Evolutionary conservation across 2,329 filamentous ascomycete species (phyloP).

Genomic region (Nothophaeocryptopus gaeumannii): DNA sequence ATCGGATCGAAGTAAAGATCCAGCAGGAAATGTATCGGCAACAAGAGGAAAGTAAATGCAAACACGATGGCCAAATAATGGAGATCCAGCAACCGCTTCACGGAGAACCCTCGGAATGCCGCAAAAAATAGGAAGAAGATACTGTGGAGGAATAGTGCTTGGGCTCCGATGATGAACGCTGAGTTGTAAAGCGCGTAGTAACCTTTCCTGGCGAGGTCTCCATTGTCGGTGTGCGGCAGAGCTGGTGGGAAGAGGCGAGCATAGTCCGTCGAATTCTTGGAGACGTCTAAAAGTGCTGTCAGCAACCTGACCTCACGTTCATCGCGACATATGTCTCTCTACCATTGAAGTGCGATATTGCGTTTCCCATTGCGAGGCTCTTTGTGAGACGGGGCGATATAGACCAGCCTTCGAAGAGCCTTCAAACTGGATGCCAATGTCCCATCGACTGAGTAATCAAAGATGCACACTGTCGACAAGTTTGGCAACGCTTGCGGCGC

Average conservation of each 20-base stretch:
- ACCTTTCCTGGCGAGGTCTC: slow-evolving; percentile 4
- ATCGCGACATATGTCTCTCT: not conserved
- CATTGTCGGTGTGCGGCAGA: slow-evolving; percentile 7
- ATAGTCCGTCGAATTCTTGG: not conserved
- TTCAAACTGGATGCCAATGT: too few relatives aligned
- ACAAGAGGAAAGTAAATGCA: slow-evolving; percentile 10
- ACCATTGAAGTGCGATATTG: too few relatives aligned
- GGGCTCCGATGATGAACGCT: slow-evolving; percentile 6
- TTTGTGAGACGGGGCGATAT: too few relatives aligned
- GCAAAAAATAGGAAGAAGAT: slow-evolving; percentile 16
- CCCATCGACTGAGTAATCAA: too few relatives aligned
- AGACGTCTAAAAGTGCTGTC: not conserved
- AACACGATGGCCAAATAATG: slow-evolving; percentile 20
- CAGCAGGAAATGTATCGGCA: slow-evolving; percentile 16
- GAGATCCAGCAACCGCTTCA: slow-evolving; percentile 16
- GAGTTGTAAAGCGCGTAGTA: slow-evolving; percentile 13
- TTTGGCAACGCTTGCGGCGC: too few relatives aligned
- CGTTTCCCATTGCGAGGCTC: too few relatives aligned
- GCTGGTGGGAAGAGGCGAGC: not conserved
- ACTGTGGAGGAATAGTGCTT: slow-evolving; percentile 15
- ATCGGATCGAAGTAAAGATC: slow-evolving; percentile 10
- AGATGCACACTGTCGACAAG: too few relatives aligned
- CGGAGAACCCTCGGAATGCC: slow-evolving; percentile 19
- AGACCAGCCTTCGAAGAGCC: too few relatives aligned
- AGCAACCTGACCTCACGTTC: not conserved